A percentile compares a stretch with the other conserved stretches of the same genome.
Conservation (phyloP, 2,329 filamentous ascomycete genomes). For the Monilinia polystroma region DNA sequence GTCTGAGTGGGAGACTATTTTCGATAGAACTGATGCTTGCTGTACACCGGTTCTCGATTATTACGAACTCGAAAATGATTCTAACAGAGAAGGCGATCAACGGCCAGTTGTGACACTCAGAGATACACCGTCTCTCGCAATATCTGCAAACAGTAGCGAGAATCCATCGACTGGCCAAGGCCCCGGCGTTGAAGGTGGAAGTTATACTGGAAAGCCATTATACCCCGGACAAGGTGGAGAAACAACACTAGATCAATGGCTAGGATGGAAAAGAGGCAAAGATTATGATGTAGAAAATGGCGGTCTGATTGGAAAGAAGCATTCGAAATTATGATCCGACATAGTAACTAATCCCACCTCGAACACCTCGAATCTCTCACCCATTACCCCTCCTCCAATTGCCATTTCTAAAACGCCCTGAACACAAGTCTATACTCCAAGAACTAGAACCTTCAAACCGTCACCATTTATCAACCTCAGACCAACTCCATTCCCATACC, state of each 20-base stretch:
- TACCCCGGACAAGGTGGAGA: constrained; percentile 71
- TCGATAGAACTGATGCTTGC: constrained; percentile 90
- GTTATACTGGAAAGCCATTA: constrained; percentile 63
- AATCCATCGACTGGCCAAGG: constrained; percentile 54
- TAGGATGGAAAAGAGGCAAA: constrained; percentile 70
- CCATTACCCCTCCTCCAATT: not conserved
- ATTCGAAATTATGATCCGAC: constrained; percentile 46
- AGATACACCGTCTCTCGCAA: constrained; percentile 65
- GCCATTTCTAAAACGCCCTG: constrained; percentile 11
- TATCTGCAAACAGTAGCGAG: constrained; percentile 49
- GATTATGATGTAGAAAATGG: constrained; percentile 69
- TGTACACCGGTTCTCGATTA: constrained; percentile 84
- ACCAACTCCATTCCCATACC: constrained; percentile 9
- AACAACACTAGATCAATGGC: constrained; percentile 66
- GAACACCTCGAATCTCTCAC: not conserved
- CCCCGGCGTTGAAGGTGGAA: constrained; percentile 60
- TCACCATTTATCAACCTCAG: not conserved
- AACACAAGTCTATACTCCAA: constrained; percentile 18
- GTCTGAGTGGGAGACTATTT: constrained; percentile 78
- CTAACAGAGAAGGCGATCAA: constrained; percentile 63
- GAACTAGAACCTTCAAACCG: not conserved
- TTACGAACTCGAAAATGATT: constrained; percentile 60
- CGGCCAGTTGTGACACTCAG: constrained; percentile 67
- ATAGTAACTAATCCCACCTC: constrained; percentile 1
- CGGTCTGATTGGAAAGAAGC: constrained; percentile 53